Percentiles rank a stretch among this genome's conserved stretches.
These are phyloP conservation scores for Coriolopsis trogii DNA, from an alignment of 1,284 basidiomycete species.

Conservation along the genomic window DNA sequence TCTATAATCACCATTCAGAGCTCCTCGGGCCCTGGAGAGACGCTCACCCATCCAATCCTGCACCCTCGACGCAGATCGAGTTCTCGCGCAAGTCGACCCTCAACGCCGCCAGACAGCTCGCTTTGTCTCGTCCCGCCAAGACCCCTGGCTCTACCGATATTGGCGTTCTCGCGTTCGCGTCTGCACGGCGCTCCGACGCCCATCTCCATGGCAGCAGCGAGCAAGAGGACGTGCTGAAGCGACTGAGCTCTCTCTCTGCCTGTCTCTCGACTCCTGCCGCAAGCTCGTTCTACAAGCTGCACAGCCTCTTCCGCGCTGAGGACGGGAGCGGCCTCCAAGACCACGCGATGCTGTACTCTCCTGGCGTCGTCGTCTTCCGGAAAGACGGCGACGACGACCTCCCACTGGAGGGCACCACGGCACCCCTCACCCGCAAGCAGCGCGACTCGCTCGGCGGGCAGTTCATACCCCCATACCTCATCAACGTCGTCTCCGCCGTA, in stretches of 20 bases:
- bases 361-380: slow-evolving; percentile 50
- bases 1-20: slow-evolving; percentile 43
- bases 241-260: slow-evolving; percentile 47
- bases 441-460: slow-evolving; percentile 32
- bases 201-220: slow-evolving; percentile 50
- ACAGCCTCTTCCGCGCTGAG: slow-evolving; percentile 36
- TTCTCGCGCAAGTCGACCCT: slow-evolving; percentile 39
- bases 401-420: slow-evolving; percentile 10
- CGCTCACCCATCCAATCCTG: slow-evolving; percentile 12
- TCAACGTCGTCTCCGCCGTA: slow-evolving; percentile 49
- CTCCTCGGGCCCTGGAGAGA: slow-evolving; percentile 39
- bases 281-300: slow-evolving; percentile 46
- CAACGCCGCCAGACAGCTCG: slow-evolving; percentile 36
- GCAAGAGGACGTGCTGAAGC: slow-evolving; percentile 48
- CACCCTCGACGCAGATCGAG: slow-evolving; percentile 28
- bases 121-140: slow-evolving; percentile 13
- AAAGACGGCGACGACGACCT: slow-evolving; percentile 38
- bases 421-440: slow-evolving; percentile 9
- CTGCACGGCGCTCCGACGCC: slow-evolving; percentile 48
- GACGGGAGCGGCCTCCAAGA: slow-evolving; percentile 46
- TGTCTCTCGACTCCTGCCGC: slow-evolving; percentile 42
- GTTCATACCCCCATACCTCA: slow-evolving; percentile 44
- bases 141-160: slow-evolving; percentile 33
- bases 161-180: slow-evolving; percentile 51
- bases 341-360: slow-evolving; percentile 53